Percentiles rank a stretch among this genome's conserved stretches.
Evolutionary conservation across 768 basidiomycete species (phyloP).

Genomic region (Naematelia encephala): DNA sequence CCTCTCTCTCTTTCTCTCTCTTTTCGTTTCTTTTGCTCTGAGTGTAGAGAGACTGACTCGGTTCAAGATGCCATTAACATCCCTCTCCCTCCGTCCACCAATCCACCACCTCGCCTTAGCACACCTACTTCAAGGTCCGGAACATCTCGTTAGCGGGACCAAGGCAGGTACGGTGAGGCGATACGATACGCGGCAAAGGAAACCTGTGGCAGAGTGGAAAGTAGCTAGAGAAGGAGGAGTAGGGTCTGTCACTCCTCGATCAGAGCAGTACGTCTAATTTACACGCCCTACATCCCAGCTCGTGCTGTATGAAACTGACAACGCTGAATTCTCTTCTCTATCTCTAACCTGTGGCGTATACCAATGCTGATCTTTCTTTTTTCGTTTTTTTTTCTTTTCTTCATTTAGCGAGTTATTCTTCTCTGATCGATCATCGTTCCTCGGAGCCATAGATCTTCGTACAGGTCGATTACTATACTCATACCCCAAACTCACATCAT

Average conservation of each 20-base stretch:
- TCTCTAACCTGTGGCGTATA: too few relatives aligned
- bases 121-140: conserved; percentile 21
- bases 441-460: conserved; percentile 41
- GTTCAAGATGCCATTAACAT: conserved; percentile 47
- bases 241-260: conserved; percentile 23
- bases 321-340: too few relatives aligned
- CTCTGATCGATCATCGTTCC: conserved; percentile 40
- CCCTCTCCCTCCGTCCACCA: conserved; percentile 39
- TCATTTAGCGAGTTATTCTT: conserved; percentile 45
- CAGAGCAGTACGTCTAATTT: conserved; percentile 30
- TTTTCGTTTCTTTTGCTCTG: conserved; percentile 1
- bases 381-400: neutral
- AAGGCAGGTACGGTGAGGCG: conserved; percentile 44
- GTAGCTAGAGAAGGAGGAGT: conserved; percentile 47
- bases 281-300: neutral
- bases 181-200: conserved; percentile 49
- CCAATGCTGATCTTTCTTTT: too few relatives aligned
- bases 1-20: neutral
- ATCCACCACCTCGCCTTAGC: conserved; percentile 45
- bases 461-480: conserved; percentile 45
- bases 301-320: too few relatives aligned
- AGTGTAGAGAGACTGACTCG: too few relatives aligned
- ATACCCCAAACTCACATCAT: conserved; percentile 35
- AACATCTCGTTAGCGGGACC: conserved; percentile 44
- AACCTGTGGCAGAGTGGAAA: conserved; percentile 44